Percentiles rank a stretch among this genome's conserved stretches.
These are phyloP conservation scores for Penicillium italicum DNA, from an alignment of 2,329 filamentous ascomycete species.

Conservation along the genomic window DNA sequence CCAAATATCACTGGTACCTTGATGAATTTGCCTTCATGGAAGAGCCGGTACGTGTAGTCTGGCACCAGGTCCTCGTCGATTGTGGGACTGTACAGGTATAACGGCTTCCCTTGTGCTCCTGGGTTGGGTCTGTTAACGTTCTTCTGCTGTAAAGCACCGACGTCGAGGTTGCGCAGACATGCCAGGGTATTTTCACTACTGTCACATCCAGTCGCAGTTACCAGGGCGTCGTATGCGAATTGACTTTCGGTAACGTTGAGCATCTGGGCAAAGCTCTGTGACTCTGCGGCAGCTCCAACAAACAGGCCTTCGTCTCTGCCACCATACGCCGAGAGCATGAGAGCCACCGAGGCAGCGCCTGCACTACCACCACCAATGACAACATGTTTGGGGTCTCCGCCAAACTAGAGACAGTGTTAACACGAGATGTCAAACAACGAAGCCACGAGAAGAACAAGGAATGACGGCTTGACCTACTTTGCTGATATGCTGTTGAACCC, in stretches of 20 bases:
- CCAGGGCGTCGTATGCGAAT: conserved; percentile 52
- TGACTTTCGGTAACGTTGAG: conserved; percentile 49
- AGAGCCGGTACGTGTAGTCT: conserved; percentile 50
- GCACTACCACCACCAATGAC: conserved; percentile 67
- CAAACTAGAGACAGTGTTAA: conserved; percentile 51
- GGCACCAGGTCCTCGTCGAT: conserved; percentile 52
- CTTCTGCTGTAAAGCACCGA: conserved; percentile 43
- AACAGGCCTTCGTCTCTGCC: conserved; percentile 50
- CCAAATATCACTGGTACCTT: conserved; percentile 55
- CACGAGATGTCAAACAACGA: neutral
- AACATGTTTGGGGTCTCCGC: conserved; percentile 65
- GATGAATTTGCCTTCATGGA: conserved; percentile 49
- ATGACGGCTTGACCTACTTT: conserved; percentile 32
- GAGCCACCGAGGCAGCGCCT: conserved; percentile 60
- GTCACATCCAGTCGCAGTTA: conserved; percentile 49
- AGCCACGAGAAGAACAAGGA: neutral
- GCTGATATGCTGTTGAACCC: conserved; percentile 64
- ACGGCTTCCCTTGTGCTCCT: conserved; percentile 40
- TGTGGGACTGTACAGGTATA: conserved; percentile 52
- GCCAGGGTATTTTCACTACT: conserved; percentile 41
- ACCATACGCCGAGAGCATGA: conserved; percentile 58
- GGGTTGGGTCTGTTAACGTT: conserved; percentile 49
- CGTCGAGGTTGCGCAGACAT: conserved; percentile 49
- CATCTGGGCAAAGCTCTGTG: conserved; percentile 51
- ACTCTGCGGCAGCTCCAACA: conserved; percentile 53